Evolutionary conservation across 306 rosid genomes (phyloP).

Genomic region (Trifolium subterraneum): DNA sequence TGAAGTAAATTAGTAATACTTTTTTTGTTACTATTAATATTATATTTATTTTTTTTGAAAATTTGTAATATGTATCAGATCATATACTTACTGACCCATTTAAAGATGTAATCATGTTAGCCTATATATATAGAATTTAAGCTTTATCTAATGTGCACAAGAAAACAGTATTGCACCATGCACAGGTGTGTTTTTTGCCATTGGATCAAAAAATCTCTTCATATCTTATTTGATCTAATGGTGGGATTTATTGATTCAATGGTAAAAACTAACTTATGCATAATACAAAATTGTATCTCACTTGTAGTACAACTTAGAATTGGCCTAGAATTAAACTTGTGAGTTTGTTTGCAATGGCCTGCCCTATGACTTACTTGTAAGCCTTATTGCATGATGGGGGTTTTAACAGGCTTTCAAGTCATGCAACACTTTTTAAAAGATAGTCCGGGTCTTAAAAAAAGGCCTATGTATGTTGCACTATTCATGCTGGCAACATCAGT

Average conservation of each 20-base stretch:
- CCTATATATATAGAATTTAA: not conserved
- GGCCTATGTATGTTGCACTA: constrained; percentile 2
- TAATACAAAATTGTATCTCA: too few species aligned
- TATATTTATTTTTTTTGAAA: too few species aligned
- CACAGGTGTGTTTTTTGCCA: too few species aligned
- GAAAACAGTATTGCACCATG: too few species aligned
- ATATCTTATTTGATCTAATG: too few species aligned
- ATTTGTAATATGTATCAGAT: not conserved
- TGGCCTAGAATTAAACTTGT: not conserved
- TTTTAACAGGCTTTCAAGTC: not conserved
- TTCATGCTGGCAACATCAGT: constrained; percentile 6
- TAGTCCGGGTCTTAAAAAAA: not conserved
- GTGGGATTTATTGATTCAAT: too few species aligned
- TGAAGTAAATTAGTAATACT: too few species aligned
- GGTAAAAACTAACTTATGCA: too few species aligned
- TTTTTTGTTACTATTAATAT: too few species aligned
- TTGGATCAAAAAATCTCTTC: too few species aligned
- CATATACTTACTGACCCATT: not conserved
- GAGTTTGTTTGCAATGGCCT: not conserved
- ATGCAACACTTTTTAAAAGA: not conserved
- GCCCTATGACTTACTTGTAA: not conserved
- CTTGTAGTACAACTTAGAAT: too few species aligned
- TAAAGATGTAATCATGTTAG: not conserved
- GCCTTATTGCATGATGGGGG: not conserved
- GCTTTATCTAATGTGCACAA: too few species aligned